Percentiles rank a stretch among this genome's conserved stretches.
These are phyloP conservation scores for Arxiozyma slooffiae DNA, from an alignment of 1,139 yeast genomes.

Conservation along the genomic window DNA sequence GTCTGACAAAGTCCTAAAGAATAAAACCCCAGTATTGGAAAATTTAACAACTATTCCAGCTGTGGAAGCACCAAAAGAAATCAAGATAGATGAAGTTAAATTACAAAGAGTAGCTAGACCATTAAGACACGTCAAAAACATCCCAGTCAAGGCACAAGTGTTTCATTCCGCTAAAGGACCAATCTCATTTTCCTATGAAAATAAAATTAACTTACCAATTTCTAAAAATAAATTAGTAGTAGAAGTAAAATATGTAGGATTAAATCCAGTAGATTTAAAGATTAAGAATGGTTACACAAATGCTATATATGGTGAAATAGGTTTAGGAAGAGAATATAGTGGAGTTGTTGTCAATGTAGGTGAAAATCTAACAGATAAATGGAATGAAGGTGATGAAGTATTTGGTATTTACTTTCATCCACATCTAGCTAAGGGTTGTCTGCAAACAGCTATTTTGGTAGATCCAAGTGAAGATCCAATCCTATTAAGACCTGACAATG, in stretches of 20 bases:
- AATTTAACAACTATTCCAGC: constrained; percentile 9
- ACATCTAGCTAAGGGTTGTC: constrained; percentile 40
- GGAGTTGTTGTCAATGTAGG: constrained; percentile 61
- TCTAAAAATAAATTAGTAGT: constrained; percentile 44
- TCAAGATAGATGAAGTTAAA: constrained; percentile 14
- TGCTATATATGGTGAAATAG: constrained; percentile 38
- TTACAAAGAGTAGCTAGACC: constrained; percentile 35
- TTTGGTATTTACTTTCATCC: constrained; percentile 46
- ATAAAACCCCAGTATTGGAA: constrained; percentile 12
- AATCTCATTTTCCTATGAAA: constrained; percentile 35
- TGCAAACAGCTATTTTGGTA: constrained; percentile 42
- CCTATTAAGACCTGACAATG: constrained; percentile 39
- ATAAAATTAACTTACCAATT: constrained; percentile 35
- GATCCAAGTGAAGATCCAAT: constrained; percentile 36
- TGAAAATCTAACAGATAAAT: constrained; percentile 29
- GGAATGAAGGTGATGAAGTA: constrained; percentile 53
- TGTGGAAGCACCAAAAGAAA: constrained; percentile 17
- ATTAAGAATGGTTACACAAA: constrained; percentile 33
- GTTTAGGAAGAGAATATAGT: constrained; percentile 60
- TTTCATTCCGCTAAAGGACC: constrained; percentile 33
- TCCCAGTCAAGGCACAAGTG: constrained; percentile 33
- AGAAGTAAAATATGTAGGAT: constrained; percentile 34
- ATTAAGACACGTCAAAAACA: constrained; percentile 32
- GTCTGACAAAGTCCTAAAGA: constrained; percentile 11
- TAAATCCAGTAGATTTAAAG: constrained; percentile 59